These are phyloP conservation scores for Clausena lansium DNA, from an alignment of 345 rosid species.

Conservation along the genomic window DNA sequence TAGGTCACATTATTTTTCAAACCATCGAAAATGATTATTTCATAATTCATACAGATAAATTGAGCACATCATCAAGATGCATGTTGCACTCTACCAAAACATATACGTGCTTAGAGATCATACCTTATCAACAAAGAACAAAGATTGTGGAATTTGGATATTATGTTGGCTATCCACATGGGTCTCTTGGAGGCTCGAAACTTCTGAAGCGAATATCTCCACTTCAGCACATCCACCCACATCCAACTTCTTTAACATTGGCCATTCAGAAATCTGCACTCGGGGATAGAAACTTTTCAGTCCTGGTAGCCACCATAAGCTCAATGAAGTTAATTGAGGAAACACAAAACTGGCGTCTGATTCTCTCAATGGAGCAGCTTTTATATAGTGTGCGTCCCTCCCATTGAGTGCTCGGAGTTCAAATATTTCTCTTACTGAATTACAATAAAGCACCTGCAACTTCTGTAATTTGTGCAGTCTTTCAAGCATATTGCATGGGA, in stretches of 20 bases:
- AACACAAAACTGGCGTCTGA: not conserved
- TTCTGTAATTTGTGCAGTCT: not conserved
- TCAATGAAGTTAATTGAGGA: slow-evolving; percentile 7
- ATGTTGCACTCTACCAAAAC: too few species aligned
- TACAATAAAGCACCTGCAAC: not conserved
- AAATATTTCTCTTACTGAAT: too few species aligned
- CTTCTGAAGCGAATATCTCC: slow-evolving; percentile 3
- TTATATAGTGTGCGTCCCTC: too few species aligned
- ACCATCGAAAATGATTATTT: too few species aligned
- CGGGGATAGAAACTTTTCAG: slow-evolving; percentile 13
- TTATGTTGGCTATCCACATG: not conserved
- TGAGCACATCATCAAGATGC: too few species aligned
- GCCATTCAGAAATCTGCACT: slow-evolving; percentile 12
- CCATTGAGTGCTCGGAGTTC: too few species aligned
- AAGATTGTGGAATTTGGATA: not conserved
- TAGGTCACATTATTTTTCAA: too few species aligned
- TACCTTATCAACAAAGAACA: slow-evolving; percentile 16
- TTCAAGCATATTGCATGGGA: not conserved
- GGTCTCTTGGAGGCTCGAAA: not conserved
- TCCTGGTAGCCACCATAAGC: slow-evolving; percentile 1
- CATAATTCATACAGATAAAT: too few species aligned
- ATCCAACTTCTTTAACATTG: slow-evolving; percentile 1
- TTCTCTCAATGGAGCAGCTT: not conserved
- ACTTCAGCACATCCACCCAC: slow-evolving; percentile 10
- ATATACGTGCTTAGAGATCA: not conserved